Percentiles rank a stretch among this genome's conserved stretches.
phyloP scores from a whole-genome alignment of 495 filamentous ascomycete genomes.

The Daldinia bambusicola region DNA sequence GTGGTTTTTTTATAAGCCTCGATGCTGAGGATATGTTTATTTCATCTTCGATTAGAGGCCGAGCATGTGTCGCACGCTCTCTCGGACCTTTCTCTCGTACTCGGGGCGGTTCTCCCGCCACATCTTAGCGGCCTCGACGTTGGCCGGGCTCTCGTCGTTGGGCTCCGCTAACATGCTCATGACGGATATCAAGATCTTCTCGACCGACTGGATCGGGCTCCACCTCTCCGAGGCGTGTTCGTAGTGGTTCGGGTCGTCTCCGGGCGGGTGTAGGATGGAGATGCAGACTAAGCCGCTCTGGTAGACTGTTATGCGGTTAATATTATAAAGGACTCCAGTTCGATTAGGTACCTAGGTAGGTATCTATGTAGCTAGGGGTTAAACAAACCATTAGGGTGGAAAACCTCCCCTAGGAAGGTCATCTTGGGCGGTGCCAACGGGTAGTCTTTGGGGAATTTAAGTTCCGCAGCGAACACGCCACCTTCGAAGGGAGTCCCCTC shows the following conservation, averaged over 20 bases:
- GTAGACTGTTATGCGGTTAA: conserved; percentile 72
- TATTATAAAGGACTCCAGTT: neutral
- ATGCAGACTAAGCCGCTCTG: conserved; percentile 93
- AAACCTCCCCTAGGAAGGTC: conserved; percentile 91
- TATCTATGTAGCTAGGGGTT: too few species aligned
- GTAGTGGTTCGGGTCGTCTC: conserved; percentile 98
- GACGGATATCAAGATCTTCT: conserved; percentile 96
- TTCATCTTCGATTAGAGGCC: conserved; percentile 56
- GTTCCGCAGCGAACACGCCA: conserved; percentile 91
- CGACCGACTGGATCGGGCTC: conserved; percentile 95
- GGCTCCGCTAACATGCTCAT: conserved; percentile 99
- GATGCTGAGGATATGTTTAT: neutral
- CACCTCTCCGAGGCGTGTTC: conserved; percentile 95
- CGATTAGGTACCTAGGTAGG: too few species aligned
- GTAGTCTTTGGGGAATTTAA: conserved; percentile 96
- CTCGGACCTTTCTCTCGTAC: conserved; percentile 87
- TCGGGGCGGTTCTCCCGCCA: conserved; percentile 87
- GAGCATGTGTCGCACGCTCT: conserved; percentile 70
- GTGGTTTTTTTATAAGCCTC: neutral
- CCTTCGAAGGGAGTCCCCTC: conserved; percentile 96
- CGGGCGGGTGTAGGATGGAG: conserved; percentile 96
- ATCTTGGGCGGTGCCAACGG: conserved; percentile 92
- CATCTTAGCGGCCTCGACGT: conserved; percentile 98
- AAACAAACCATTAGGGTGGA: conserved; percentile 85
- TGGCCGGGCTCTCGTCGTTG: conserved; percentile 98